Percentiles rank a stretch among this genome's conserved stretches.
phyloP scores from a whole-genome alignment of 2,329 filamentous ascomycete species.

The Aspergillus hiratsukae region DNA sequence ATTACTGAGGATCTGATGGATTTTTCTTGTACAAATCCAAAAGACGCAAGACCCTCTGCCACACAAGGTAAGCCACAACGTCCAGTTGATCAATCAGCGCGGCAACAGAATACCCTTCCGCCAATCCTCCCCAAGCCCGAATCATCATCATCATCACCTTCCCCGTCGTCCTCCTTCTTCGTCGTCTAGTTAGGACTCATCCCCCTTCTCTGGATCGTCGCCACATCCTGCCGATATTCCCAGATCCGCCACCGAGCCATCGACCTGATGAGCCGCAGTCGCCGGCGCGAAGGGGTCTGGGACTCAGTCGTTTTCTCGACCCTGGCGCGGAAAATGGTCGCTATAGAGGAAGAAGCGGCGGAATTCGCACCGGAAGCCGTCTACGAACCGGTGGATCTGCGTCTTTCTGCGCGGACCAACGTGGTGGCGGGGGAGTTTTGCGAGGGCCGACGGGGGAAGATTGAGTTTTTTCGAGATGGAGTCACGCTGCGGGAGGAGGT shows the following conservation, averaged over 20 bases:
- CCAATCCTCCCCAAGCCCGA: slow-evolving; percentile 7
- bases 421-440: slow-evolving; percentile 1
- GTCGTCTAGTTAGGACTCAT: slow-evolving; percentile 62
- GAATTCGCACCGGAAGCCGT: neutral
- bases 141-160: slow-evolving; percentile 1
- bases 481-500: slow-evolving; percentile 1
- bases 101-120: neutral
- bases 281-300: slow-evolving; percentile 65
- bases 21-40: neutral
- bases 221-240: slow-evolving; percentile 60
- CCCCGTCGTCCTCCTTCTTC: slow-evolving; percentile 37
- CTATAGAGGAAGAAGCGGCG: slow-evolving; percentile 17
- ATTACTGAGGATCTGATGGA: slow-evolving; percentile 9
- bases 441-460: slow-evolving; percentile 5
- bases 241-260: slow-evolving; percentile 57
- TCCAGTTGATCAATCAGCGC: neutral
- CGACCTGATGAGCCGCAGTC: slow-evolving; percentile 55
- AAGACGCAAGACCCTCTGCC: neutral
- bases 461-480: slow-evolving; percentile 1
- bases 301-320: slow-evolving; percentile 37
- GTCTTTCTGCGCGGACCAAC: slow-evolving; percentile 1
- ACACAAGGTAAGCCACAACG: neutral
- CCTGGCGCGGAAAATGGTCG: slow-evolving; percentile 14
- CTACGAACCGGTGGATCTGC: slow-evolving; percentile 6
- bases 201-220: slow-evolving; percentile 61